phyloP scores from a whole-genome alignment of 192 early-diverging fungal genomes.

The Entophlyctis helioformis region DNA sequence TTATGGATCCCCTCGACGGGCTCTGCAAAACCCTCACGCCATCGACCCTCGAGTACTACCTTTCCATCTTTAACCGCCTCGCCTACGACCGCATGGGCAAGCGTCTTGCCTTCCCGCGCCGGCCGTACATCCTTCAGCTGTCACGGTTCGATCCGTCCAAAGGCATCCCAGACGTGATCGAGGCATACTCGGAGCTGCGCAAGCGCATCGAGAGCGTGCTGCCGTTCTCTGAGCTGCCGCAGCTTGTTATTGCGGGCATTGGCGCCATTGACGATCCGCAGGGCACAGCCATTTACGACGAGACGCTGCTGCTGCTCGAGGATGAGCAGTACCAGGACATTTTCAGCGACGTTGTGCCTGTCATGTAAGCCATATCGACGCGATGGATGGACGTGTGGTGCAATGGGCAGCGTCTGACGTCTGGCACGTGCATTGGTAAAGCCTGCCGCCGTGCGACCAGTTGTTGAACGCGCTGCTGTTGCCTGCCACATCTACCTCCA shows the following conservation, averaged over 20 bases:
- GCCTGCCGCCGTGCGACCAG: slow-evolving; percentile 70
- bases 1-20: slow-evolving; percentile 70
- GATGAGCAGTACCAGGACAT: slow-evolving; percentile 6
- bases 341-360: slow-evolving; percentile 6
- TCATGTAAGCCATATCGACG: not conserved
- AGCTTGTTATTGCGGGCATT: slow-evolving; percentile 64
- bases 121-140: slow-evolving; percentile 74
- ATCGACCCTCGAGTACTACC: slow-evolving; percentile 42
- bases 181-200: slow-evolving; percentile 57
- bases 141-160: slow-evolving; percentile 77
- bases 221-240: slow-evolving; percentile 38
- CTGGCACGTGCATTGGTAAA: slow-evolving; percentile 2
- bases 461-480: slow-evolving; percentile 61
- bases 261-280: slow-evolving; percentile 79
- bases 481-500: slow-evolving; percentile 61
- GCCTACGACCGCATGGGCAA: slow-evolving; percentile 55
- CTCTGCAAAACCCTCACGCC: slow-evolving; percentile 59
- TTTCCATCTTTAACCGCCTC: slow-evolving; percentile 58
- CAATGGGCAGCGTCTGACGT: not conserved
- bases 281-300: slow-evolving; percentile 36
- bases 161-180: slow-evolving; percentile 63
- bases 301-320: slow-evolving; percentile 25
- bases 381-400: not conserved
- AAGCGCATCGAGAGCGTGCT: slow-evolving; percentile 27
- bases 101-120: slow-evolving; percentile 19